Base-by-base conservation (phyloP, 345 rosid genomes). In the Eutrema heterophyllum region DNA sequence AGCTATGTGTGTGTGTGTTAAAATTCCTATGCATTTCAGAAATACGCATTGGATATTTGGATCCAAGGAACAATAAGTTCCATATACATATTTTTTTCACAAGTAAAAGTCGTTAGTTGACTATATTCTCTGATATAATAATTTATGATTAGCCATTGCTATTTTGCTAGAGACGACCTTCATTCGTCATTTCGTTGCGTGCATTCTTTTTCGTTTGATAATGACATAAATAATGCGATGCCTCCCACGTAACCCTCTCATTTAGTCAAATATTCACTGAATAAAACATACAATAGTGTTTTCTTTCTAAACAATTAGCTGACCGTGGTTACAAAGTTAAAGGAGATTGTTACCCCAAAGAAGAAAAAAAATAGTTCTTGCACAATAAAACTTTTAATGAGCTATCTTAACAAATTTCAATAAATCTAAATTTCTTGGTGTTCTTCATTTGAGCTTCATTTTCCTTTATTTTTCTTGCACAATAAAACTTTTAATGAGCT, bases 171-270 rank as follows among this genome's bases (percentile, higher is more conserved):
- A 48, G 49, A 57, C 13, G 46, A 58, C 56, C 57, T 70, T 18
- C 18, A 36, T 48, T 26, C 3, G 6, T 59, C 29, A 21, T 6
- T 18, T 39, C 13, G 74, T 49, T 59, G 67, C 41, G 36, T 71
- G 59, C 59, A 51, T 62, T 29, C 40, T 62, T 32, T 72, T 32
- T 72, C 69, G 36, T 61, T 41, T 50, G 69, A 71, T n/a, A 38
- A 27, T 30, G 67, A 71, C 75, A 16, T 46, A 27, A 26, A 38
- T 29, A 36, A 60, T 39, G 40, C 13, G 49, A 46, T 36, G 58
- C 48, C 36, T 69, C 33, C 38, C 13, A 57, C 45, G 55, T 0
- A 49, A 48, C 50, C 26, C 27, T 27, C 45, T 54, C 13, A 4
- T 29, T 26, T 40, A 41, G 40, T 54, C 52, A 41, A 61, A 61